Percentiles rank a stretch among this genome's conserved stretches.
phyloP scores from a whole-genome alignment of 345 rosid species.

The Gossypium thurberi region DNA sequence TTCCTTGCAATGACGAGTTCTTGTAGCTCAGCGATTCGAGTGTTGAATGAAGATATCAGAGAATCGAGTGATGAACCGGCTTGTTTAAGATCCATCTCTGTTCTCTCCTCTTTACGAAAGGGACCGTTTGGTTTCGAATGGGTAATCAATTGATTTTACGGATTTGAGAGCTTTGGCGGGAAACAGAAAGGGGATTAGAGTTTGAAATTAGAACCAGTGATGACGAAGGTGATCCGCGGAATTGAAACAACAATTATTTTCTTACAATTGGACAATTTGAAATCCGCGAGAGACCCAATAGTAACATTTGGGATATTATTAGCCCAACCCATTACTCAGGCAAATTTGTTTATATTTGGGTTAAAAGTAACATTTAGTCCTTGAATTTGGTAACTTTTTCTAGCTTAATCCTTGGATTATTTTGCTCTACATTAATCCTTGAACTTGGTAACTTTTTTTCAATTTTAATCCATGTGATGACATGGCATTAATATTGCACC shows the following conservation, averaged over 20 bases:
- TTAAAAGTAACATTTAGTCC: too few species aligned
- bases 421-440: too few species aligned
- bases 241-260: not conserved
- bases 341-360: too few species aligned
- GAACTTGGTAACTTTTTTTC: too few species aligned
- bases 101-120: not conserved
- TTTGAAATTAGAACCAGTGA: not conserved
- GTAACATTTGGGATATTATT: not conserved
- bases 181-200: not conserved
- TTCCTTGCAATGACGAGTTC: slow-evolving; percentile 87
- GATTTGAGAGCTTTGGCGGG: slow-evolving; percentile 19
- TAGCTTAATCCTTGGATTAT: too few species aligned
- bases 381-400: too few species aligned
- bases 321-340: too few species aligned
- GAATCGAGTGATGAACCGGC: slow-evolving; percentile 69
- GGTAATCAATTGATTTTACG: not conserved
- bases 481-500: too few species aligned
- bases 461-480: too few species aligned
- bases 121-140: not conserved
- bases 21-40: slow-evolving; percentile 69
- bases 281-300: not conserved
- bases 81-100: slow-evolving; percentile 53
- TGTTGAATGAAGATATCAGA: slow-evolving; percentile 55
- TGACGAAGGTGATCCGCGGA: not conserved
- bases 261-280: not conserved